A percentile compares a stretch with the other conserved stretches of the same genome.
phyloP scores from a whole-genome alignment of 768 basidiomycete genomes.

The Arthromyces matolae region DNA sequence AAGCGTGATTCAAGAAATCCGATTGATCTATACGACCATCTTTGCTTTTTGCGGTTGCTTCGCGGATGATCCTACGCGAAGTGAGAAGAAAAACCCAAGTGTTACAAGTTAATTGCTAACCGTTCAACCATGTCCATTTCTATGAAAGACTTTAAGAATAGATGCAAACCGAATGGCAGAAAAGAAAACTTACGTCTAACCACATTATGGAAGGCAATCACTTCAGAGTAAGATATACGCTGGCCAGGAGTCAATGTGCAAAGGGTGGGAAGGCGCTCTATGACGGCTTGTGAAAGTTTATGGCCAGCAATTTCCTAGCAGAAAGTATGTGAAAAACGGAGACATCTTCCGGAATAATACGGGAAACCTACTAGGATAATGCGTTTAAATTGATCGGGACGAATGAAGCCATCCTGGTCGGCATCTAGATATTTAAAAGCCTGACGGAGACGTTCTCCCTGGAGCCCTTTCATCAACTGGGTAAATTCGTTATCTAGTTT shows the following conservation, averaged over 20 bases:
- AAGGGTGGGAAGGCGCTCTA: constrained; percentile 88
- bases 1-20: constrained; percentile 92
- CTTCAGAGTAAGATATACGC: constrained; percentile 93
- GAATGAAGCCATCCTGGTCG: constrained; percentile 91
- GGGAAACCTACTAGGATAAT: constrained; percentile 90
- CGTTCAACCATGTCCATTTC: constrained; percentile 98
- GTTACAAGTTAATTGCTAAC: constrained; percentile 33
- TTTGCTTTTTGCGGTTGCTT: constrained; percentile 84
- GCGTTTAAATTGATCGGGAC: constrained; percentile 88
- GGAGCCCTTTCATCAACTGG: constrained; percentile 97
- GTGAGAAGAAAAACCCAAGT: constrained; percentile 9
- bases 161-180: background rate
- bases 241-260: constrained; percentile 87
- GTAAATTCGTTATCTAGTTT: constrained; percentile 89
- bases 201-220: constrained; percentile 96
- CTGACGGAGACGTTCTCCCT: constrained; percentile 95
- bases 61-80: constrained; percentile 69
- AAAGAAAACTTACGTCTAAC: constrained; percentile 60
- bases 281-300: constrained; percentile 91
- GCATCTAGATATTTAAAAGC: constrained; percentile 90
- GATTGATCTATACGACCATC: constrained; percentile 94
- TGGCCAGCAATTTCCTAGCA: constrained; percentile 91
- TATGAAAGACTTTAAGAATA: constrained; percentile 21
- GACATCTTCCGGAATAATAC: too few species aligned
- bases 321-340: background rate